A percentile compares a stretch with the other conserved stretches of the same genome.
phyloP scores from a whole-genome alignment of 163 green algal species.

The Scenedesmus sp. region DNA sequence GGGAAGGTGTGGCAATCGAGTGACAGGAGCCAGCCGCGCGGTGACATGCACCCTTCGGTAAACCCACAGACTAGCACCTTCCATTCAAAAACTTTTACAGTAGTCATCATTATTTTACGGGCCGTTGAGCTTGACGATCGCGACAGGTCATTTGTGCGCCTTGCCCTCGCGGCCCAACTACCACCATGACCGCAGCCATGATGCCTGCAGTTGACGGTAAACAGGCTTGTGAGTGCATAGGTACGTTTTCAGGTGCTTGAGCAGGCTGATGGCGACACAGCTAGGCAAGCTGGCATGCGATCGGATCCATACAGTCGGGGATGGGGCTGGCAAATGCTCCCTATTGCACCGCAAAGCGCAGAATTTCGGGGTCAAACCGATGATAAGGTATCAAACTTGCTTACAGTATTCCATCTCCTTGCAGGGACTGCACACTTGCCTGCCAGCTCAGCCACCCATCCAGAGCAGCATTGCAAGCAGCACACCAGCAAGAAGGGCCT shows the following conservation, averaged over 20 bases:
- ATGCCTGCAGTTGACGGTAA: not conserved
- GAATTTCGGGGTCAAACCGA: not conserved
- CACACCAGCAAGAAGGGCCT: not conserved
- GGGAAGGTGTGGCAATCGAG: not conserved
- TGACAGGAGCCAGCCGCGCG: not conserved
- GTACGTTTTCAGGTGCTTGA: not conserved
- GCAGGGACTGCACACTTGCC: not conserved
- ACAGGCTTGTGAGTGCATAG: not conserved
- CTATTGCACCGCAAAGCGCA: not conserved
- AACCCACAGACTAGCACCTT: not conserved
- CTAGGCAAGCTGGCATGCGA: not conserved
- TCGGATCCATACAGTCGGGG: not conserved
- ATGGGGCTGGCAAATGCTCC: not conserved
- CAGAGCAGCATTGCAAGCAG: not conserved
- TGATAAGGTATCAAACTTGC: not conserved
- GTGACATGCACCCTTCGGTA: not conserved
- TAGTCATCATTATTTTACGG: not conserved
- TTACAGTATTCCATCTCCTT: not conserved
- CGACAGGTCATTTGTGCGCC: not conserved
- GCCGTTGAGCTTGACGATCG: not conserved
- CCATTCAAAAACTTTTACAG: too few relatives aligned
- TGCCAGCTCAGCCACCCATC: not conserved
- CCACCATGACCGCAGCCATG: not conserved
- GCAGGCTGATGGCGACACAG: not conserved
- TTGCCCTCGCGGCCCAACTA: not conserved